Evolutionary conservation across 805 yeast species (phyloP), one percentile per base, ranked within the genome.

Genomic region (Pichia membranifaciens): DNA sequence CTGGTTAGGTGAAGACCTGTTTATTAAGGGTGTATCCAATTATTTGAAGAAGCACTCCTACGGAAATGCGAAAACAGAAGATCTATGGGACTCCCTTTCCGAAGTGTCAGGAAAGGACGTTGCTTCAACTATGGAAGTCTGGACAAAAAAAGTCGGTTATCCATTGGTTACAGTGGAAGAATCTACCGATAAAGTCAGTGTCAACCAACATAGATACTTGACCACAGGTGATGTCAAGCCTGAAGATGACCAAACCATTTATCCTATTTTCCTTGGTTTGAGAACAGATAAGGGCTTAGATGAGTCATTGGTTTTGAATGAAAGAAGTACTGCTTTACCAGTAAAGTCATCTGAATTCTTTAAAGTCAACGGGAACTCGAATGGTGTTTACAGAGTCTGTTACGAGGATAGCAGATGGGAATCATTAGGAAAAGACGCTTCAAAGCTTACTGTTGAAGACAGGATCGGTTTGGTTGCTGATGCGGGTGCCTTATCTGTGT

Each of bases 71-170:
- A 78, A 75, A 18, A 83, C 93, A 38, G 73, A 71, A 25, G 90
- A 85, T 55, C 72, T 87, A 52, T 87, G 93, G 89, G 66, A 64
- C 18, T 78, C 87, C 9, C 68, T 87, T 37, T 64, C 81, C 22
- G 82, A 75, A 49, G 86, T 73, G 23, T 75, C 87, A 5, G 85
- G 86, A 41, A 71, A 75, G 60, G 86, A 87, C 51, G 79, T 87
- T 40, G 70, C 68, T 54, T 54, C 66, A 22, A 76, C 81, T 58
- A 82, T 87, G 88, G 74, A 77, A 48, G 63, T 74, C 31, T 87
- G 95, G 95, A 84, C 85, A 51, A 72, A 72, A 44, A 73, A 78
- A 57, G 79, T 82, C 41, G 96, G 96, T 29, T 87, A 74, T 67
- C 96, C 95, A 6, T 67, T 83, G 22, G 62, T 87, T 22, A 68